A percentile compares a stretch with the other conserved stretches of the same genome.
These are phyloP conservation scores for Rhytidiadelphus loreus DNA, from an alignment of 225 moss, liverwort and hornwort species.

Conservation along the genomic window DNA sequence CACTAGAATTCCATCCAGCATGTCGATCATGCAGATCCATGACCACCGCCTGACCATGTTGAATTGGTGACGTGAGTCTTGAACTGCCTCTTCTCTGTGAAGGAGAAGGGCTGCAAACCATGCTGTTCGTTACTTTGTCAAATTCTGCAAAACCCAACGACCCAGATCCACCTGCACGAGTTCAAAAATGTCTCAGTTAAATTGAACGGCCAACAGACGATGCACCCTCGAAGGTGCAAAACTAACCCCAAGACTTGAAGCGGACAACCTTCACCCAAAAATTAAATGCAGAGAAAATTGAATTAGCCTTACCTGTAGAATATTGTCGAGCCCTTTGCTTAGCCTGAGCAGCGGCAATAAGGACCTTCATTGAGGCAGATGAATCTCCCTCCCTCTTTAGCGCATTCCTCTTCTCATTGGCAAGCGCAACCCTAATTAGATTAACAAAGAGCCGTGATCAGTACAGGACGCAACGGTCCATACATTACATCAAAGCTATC, in stretches of 20 bases:
- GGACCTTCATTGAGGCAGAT: constrained; percentile 84
- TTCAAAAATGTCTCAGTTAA: neutral
- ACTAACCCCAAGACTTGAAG: neutral
- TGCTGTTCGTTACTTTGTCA: constrained; percentile 49
- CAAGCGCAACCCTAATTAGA: constrained; percentile 72
- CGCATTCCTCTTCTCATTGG: constrained; percentile 89
- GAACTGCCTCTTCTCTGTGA: constrained; percentile 64
- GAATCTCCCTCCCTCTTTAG: constrained; percentile 73
- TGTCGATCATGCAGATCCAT: constrained; percentile 36
- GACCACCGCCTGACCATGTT: constrained; percentile 14
- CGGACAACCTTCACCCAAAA: neutral
- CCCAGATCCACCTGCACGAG: constrained; percentile 30
- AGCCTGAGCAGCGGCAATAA: constrained; percentile 96
- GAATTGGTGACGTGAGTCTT: constrained; percentile 62
- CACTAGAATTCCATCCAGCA: constrained; percentile 44
- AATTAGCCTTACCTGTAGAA: constrained; percentile 17
- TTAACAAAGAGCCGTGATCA: neutral
- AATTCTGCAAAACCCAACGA: constrained; percentile 24
- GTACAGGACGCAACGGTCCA: neutral
- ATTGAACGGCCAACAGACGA: neutral
- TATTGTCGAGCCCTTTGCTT: constrained; percentile 76
- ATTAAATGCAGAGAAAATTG: neutral
- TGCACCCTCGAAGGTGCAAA: neutral
- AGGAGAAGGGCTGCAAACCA: constrained; percentile 83
- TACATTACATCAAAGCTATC: neutral